These are phyloP conservation scores for Phytophthora aleatoria DNA, from an alignment of 352 stramenopile genomes.

Conservation along the genomic window DNA sequence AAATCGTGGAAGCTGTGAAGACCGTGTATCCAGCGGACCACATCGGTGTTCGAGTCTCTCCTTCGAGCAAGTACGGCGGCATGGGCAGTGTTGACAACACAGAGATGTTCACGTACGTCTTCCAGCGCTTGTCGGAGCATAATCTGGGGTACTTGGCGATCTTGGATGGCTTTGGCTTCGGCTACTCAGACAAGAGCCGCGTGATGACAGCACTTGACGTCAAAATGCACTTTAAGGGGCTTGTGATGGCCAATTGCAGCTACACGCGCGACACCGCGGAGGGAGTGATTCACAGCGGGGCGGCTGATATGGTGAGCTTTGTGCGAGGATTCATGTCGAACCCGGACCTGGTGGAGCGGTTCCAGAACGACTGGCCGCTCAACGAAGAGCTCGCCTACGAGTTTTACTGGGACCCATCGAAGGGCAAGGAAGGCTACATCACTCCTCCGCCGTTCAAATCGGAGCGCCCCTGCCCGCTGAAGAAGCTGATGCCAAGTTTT, in stretches of 20 bases:
- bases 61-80: conserved; percentile 35
- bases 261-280: conserved; percentile 31
- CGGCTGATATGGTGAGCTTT: conserved; percentile 34
- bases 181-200: conserved; percentile 33
- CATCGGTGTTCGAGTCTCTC: conserved; percentile 39
- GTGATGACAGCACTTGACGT: conserved; percentile 27
- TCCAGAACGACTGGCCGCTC: conserved; percentile 22
- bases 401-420: conserved; percentile 33
- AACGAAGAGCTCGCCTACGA: conserved; percentile 30
- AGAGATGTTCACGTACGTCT: conserved; percentile 45
- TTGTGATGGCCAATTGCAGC: conserved; percentile 33
- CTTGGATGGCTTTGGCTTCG: conserved; percentile 36
- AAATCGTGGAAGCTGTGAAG: conserved; percentile 64
- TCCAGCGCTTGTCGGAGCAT: conserved; percentile 33
- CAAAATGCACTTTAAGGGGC: conserved; percentile 33
- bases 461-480: conserved; percentile 9
- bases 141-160: conserved; percentile 36
- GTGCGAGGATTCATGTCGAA: conserved; percentile 32
- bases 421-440: conserved; percentile 32
- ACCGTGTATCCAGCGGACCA: conserved; percentile 32
- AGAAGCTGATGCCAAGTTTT: conserved; percentile 13
- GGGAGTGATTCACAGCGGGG: conserved; percentile 22
- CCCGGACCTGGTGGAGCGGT: conserved; percentile 31
- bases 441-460: conserved; percentile 20
- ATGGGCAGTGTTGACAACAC: conserved; percentile 41